phyloP scores from a whole-genome alignment of 78 protist species.

The Tieghemostelium lacteum region DNA sequence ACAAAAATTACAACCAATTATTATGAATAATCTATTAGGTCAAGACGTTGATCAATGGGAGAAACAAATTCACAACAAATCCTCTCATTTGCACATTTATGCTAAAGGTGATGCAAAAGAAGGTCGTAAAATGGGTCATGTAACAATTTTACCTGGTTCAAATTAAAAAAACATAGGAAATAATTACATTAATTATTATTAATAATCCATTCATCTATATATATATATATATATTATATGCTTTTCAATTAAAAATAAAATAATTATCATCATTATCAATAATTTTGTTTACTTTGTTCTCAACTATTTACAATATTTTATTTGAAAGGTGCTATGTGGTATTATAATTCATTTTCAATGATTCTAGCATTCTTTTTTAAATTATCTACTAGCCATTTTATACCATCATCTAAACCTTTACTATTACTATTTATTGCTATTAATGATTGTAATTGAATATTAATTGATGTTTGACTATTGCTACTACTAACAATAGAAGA shows the following conservation, averaged over 20 bases:
- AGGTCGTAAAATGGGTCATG: slow-evolving; percentile 93
- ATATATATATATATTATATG: too few species aligned
- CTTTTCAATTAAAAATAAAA: too few species aligned
- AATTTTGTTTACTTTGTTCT: too few species aligned
- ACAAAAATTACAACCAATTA: slow-evolving; percentile 27
- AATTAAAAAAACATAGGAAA: too few species aligned
- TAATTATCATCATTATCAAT: too few species aligned
- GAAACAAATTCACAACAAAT: slow-evolving; percentile 25
- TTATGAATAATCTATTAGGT: slow-evolving; percentile 79
- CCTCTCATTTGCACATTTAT: slow-evolving; percentile 84
- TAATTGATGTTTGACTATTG: slow-evolving; percentile 10
- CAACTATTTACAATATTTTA: too few species aligned
- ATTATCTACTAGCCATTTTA: slow-evolving; percentile 59
- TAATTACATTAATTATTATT: too few species aligned
- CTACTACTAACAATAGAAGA: too few species aligned
- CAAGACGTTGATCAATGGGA: slow-evolving; percentile 73
- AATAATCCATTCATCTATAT: too few species aligned
- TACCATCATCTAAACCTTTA: slow-evolving; percentile 51
- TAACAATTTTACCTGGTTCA: slow-evolving; percentile 78
- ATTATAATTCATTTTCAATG: slow-evolving; percentile 14
- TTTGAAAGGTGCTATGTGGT: too few species aligned
- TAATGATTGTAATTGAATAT: slow-evolving; percentile 70
- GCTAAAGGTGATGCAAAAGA: slow-evolving; percentile 85
- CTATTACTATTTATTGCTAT: slow-evolving; percentile 47
- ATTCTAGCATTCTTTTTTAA: slow-evolving; percentile 62